Conservation (phyloP, 2,329 filamentous ascomycete species). For the Clarireedia hainanense region DNA sequence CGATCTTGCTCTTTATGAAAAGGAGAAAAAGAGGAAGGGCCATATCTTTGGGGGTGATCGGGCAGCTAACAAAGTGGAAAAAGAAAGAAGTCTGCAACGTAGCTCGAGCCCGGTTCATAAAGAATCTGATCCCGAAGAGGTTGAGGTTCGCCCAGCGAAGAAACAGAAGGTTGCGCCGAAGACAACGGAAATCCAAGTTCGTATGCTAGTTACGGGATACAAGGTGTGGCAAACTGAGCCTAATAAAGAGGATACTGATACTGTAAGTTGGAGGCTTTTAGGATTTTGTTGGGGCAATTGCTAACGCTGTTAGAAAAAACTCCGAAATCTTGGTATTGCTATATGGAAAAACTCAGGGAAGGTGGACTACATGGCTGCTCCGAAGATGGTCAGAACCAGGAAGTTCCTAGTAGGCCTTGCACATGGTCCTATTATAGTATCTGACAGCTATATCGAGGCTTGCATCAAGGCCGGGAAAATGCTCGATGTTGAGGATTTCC, state of each 20-base stretch:
- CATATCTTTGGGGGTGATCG: constrained; percentile 54
- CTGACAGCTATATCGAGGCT: constrained; percentile 68
- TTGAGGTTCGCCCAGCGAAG: constrained; percentile 42
- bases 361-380: constrained; percentile 83
- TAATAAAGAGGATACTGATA: constrained; percentile 70
- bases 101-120: constrained; percentile 32
- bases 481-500: constrained; percentile 56
- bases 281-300: not conserved
- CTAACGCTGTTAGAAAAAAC: constrained; percentile 54
- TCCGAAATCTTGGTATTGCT: constrained; percentile 76
- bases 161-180: constrained; percentile 50
- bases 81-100: constrained; percentile 31
- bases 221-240: constrained; percentile 69
- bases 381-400: constrained; percentile 77
- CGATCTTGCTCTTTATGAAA: constrained; percentile 86
- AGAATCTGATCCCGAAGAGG: constrained; percentile 30
- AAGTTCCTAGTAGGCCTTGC: constrained; percentile 91
- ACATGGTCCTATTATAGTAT: constrained; percentile 68
- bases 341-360: constrained; percentile 67
- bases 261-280: constrained; percentile 45
- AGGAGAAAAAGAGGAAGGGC: constrained; percentile 74
- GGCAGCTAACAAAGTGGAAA: constrained; percentile 51
- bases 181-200: constrained; percentile 60
- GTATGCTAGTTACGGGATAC: constrained; percentile 77
- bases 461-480: constrained; percentile 63